Evolutionary conservation across 2,329 filamentous ascomycete genomes (phyloP).

Genomic region (Phoma sp.): DNA sequence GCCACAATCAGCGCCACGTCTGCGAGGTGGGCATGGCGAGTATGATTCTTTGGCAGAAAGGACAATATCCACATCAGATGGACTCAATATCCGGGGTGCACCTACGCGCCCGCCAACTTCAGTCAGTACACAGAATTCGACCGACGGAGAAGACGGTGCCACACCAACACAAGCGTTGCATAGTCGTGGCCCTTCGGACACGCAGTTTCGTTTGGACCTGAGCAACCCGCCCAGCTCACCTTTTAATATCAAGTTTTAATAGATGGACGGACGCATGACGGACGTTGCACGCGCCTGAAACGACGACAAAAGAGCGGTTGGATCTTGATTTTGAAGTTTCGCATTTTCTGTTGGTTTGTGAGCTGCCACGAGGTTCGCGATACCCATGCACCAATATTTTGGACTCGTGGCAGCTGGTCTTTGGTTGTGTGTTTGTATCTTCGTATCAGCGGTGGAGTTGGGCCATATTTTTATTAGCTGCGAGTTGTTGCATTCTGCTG

Average conservation of each 20-base stretch:
- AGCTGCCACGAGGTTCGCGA: conserved; percentile 43
- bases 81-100: conserved; percentile 26
- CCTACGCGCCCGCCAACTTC: conserved; percentile 36
- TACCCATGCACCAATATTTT: conserved; percentile 41
- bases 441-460: conserved; percentile 46
- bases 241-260: conserved; percentile 48
- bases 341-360: conserved; percentile 35
- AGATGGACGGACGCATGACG: conserved; percentile 13
- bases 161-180: conserved; percentile 46
- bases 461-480: conserved; percentile 30
- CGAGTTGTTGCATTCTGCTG: conserved; percentile 30
- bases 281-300: conserved; percentile 26
- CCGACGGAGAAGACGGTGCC: conserved; percentile 40
- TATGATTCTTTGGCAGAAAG: conserved; percentile 40
- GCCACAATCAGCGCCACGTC: conserved; percentile 22
- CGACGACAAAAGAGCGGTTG: conserved; percentile 28
- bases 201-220: conserved; percentile 44
- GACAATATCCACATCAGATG: conserved; percentile 38
- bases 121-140: conserved; percentile 28
- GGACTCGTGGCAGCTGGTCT: conserved; percentile 39
- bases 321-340: conserved; percentile 32
- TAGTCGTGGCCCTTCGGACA: conserved; percentile 39
- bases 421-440: conserved; percentile 28
- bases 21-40: conserved; percentile 29
- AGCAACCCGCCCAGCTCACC: conserved; percentile 46